Percentiles rank a stretch among this genome's conserved stretches.
Evolutionary conservation across 1,284 basidiomycete genomes (phyloP).

Genomic region (Puccinia horiana): DNA sequence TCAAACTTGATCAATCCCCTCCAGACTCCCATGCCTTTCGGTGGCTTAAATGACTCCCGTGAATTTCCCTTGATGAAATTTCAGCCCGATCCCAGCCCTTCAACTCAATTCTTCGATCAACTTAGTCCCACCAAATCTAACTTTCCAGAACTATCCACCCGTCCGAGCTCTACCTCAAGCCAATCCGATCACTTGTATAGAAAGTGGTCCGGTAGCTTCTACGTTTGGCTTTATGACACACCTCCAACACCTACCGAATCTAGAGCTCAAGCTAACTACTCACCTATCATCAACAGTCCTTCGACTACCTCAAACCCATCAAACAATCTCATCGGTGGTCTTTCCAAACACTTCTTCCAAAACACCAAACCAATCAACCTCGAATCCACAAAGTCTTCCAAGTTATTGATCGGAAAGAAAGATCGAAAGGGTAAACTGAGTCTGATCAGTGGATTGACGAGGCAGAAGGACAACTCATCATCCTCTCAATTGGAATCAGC

Average conservation of each 20-base stretch:
- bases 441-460: conserved; percentile 20
- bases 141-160: background rate
- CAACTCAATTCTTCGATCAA: background rate
- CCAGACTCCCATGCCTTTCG: conserved; percentile 1
- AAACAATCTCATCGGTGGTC: background rate
- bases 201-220: conserved; percentile 17
- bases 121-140: background rate
- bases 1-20: background rate
- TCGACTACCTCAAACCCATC: background rate
- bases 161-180: background rate
- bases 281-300: background rate
- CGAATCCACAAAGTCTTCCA: background rate
- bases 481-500: conserved; percentile 10
- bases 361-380: background rate
- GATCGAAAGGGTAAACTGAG: background rate
- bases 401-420: background rate
- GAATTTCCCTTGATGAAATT: background rate
- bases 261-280: background rate
- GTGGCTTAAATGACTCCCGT: background rate
- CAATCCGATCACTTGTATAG: conserved; percentile 6
- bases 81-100: background rate
- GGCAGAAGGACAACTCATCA: background rate
- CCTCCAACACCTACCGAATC: background rate
- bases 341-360: conserved; percentile 13
- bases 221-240: background rate